Evolutionary conservation across 805 yeast genomes (phyloP), one percentile per base, ranked within the genome.

Genomic region (Pichia gijzeniarum): DNA sequence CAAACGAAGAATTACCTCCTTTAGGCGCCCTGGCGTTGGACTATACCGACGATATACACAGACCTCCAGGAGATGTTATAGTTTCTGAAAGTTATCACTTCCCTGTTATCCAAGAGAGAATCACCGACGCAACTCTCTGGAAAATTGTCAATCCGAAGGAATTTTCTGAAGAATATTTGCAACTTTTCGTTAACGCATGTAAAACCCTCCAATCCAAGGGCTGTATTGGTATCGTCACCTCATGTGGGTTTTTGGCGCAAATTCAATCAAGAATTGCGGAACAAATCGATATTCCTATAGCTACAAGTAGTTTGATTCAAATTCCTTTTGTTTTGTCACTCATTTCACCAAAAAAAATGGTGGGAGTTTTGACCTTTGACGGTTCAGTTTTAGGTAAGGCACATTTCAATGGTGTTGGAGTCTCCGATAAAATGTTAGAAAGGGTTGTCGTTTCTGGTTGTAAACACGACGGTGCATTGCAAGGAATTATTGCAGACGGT

Each of bases 161-260:
- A 22, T 62, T 57, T 41, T 37, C 57, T 3, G 59, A 59, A 9
- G 58, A 53, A 34, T 57, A 59, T 48, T 41, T 63, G 1, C 54
- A 61, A n/a, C 40, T 43, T 2, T 62, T 60, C 49, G 55, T 56
- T 25, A 58, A 56, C 18, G 63, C 63, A 4, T 57, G 61, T 27
- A 39, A 53, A 16, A 50, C 45, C n/a, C 44, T 64, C 12, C 56
- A 55, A 13, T 51, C 53, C 0, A 54, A 57, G 35, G 70, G 70
- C 9, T 66, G 66, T 8, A 48, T 61, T 43, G 69, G 67, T 16
- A 50, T 62, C 13, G 57, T 62, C 19, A 63, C 68, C 4, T 61
- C 68, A 2, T 65, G 69, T 52, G 69, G 68, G 12, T 65, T 64
- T 47, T 52, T 65, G 4, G 64, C 67, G 2, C 62, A 60, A 34